Evolutionary conservation across 2,329 filamentous ascomycete species (phyloP).

Genomic region (Paecilomyces formosus): DNA sequence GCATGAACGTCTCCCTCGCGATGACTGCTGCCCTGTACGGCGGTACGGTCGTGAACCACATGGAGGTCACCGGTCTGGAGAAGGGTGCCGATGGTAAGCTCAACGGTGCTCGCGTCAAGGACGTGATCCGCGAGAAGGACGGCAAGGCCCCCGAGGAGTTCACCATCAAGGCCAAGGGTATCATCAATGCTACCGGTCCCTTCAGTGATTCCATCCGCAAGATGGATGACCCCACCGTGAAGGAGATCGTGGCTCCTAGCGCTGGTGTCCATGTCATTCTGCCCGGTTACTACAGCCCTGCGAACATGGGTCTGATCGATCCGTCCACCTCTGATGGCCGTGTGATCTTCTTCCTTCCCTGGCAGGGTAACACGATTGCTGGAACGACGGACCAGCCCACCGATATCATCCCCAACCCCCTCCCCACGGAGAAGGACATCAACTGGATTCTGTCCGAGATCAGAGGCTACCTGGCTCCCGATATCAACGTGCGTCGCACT

Average conservation of each 20-base stretch:
- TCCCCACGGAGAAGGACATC: conserved; percentile 77
- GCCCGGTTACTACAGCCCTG: conserved; percentile 77
- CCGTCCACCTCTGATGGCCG: conserved; percentile 79
- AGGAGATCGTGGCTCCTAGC: conserved; percentile 76
- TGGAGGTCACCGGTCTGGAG: conserved; percentile 68
- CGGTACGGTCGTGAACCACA: conserved; percentile 72
- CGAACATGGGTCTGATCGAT: conserved; percentile 82
- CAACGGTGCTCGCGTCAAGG: conserved; percentile 65
- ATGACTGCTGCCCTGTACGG: conserved; percentile 87
- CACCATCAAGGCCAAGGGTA: conserved; percentile 66
- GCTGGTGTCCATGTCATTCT: conserved; percentile 82
- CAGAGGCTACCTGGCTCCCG: conserved; percentile 70
- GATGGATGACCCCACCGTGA: conserved; percentile 65
- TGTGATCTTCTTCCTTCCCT: conserved; percentile 88
- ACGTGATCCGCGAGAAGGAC: conserved; percentile 59
- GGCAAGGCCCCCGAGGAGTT: conserved; percentile 58
- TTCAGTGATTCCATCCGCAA: conserved; percentile 82
- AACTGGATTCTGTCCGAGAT: conserved; percentile 83
- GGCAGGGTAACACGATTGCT: conserved; percentile 88
- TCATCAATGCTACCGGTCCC: conserved; percentile 84
- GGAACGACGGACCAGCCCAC: conserved; percentile 79
- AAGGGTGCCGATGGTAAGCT: conserved; percentile 68
- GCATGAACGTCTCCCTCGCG: conserved; percentile 83
- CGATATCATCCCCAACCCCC: conserved; percentile 62
- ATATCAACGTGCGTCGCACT: conserved; percentile 75